Conservation (phyloP, 2,329 filamentous ascomycete genomes). For the Colletotrichum tabaci region DNA sequence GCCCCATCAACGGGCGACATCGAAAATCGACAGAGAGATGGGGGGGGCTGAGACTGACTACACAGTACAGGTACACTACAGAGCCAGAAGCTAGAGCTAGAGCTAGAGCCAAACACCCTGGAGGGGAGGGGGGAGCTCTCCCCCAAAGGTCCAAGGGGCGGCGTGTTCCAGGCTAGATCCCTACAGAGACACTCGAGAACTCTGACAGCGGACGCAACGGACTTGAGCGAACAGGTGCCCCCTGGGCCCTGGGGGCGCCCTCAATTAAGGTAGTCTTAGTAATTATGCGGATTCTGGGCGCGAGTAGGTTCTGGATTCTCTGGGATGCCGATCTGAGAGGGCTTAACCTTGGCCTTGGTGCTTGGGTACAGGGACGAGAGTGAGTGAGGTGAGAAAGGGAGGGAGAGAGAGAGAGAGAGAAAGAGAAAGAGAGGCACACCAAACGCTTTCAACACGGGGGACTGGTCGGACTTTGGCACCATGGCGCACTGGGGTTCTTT, state of each 20-base stretch:
- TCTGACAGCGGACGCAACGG: constrained; percentile 6
- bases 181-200: neutral
- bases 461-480: constrained; percentile 19
- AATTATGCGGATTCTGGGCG: constrained; percentile 32
- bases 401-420: too few relatives aligned
- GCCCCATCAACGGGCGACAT: neutral
- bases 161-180: neutral
- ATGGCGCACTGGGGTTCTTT: constrained; percentile 22
- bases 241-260: neutral
- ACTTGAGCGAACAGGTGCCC: constrained; percentile 23
- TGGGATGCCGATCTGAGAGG: too few relatives aligned
- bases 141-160: neutral
- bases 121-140: neutral
- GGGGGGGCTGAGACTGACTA: neutral
- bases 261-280: constrained; percentile 32
- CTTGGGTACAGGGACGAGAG: too few relatives aligned
- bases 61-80: too few relatives aligned
- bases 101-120: neutral
- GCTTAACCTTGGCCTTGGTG: neutral
- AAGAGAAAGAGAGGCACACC: too few relatives aligned
- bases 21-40: neutral
- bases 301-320: constrained; percentile 9
- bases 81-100: neutral
- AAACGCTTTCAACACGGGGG: neutral
- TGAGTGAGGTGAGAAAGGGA: too few relatives aligned